These are phyloP conservation scores for Metschnikowia kofuensis DNA, from an alignment of 805 yeast species.

Conservation along the genomic window DNA sequence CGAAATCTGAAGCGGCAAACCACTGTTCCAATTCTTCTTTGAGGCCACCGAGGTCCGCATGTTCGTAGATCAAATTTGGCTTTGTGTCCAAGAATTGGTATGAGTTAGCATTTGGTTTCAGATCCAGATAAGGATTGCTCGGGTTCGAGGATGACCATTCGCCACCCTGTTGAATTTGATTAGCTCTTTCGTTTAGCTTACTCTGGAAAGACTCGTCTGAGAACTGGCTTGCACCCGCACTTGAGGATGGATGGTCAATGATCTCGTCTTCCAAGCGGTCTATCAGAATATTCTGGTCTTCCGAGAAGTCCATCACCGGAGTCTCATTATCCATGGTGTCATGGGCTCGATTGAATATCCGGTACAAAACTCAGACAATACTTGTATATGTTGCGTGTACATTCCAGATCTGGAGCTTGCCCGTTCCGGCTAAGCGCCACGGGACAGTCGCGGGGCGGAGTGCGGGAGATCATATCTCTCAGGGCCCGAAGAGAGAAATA, in stretches of 20 bases:
- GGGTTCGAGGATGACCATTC: conserved; percentile 14
- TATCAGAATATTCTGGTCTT: conserved; percentile 31
- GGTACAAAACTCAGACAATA: not conserved
- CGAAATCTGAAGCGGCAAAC: conserved; percentile 35
- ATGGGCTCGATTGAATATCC: not conserved
- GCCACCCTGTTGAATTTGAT: conserved; percentile 27
- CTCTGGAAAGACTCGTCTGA: conserved; percentile 41
- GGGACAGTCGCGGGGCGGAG: not conserved
- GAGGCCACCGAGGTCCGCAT: conserved; percentile 27
- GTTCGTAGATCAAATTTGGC: conserved; percentile 29
- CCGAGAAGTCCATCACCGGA: conserved; percentile 6
- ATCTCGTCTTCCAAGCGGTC: conserved; percentile 48
- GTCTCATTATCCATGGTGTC: conserved; percentile 6
- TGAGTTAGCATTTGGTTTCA: conserved; percentile 5
- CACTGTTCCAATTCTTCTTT: conserved; percentile 35
- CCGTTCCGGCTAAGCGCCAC: too few relatives aligned
- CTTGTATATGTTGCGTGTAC: not conserved
- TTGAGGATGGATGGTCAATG: conserved; percentile 41
- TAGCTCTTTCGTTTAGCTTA: conserved; percentile 41
- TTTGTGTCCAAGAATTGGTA: conserved; percentile 31
- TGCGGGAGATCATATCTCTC: not conserved
- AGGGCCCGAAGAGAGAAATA: too few relatives aligned
- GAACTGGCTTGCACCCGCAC: conserved; percentile 26
- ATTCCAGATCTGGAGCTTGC: not conserved
- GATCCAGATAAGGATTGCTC: conserved; percentile 4